Evolutionary conservation across 805 yeast genomes (phyloP).

Genomic region (Peterozyma xylosa): DNA sequence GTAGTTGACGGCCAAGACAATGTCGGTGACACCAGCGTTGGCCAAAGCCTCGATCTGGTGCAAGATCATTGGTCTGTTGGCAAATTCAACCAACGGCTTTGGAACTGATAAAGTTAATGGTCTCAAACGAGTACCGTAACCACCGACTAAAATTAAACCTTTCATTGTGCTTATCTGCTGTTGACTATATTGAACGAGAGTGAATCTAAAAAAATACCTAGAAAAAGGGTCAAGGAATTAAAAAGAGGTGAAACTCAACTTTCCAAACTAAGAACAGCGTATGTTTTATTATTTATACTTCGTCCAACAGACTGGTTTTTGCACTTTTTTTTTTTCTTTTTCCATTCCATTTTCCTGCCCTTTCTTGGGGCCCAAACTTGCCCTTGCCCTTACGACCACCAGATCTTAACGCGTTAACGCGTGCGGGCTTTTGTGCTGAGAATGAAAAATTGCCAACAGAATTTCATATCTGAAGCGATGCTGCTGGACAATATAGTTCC

Average conservation of each 20-base stretch:
- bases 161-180: conserved; percentile 47
- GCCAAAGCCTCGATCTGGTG: conserved; percentile 99
- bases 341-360: too few species aligned
- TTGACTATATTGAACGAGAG: background rate
- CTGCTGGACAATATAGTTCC: too few species aligned
- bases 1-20: conserved; percentile 97
- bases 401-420: too few species aligned
- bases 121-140: conserved; percentile 99
- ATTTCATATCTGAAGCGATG: too few species aligned
- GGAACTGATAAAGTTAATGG: conserved; percentile 94
- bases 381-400: too few species aligned
- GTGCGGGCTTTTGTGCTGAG: too few species aligned
- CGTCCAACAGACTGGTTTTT: background rate
- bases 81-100: conserved; percentile 96
- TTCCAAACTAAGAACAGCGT: background rate
- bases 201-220: background rate
- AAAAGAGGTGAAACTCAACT: background rate
- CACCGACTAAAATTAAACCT: conserved; percentile 97
- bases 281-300: background rate
- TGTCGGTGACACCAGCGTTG: conserved; percentile 97
- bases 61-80: conserved; percentile 97
- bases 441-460: too few species aligned
- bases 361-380: too few species aligned
- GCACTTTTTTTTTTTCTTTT: too few species aligned
- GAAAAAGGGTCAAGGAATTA: conserved; percentile 3